Conservation (phyloP, 2,329 filamentous ascomycete species). For the Tolypocladium amazonense region DNA sequence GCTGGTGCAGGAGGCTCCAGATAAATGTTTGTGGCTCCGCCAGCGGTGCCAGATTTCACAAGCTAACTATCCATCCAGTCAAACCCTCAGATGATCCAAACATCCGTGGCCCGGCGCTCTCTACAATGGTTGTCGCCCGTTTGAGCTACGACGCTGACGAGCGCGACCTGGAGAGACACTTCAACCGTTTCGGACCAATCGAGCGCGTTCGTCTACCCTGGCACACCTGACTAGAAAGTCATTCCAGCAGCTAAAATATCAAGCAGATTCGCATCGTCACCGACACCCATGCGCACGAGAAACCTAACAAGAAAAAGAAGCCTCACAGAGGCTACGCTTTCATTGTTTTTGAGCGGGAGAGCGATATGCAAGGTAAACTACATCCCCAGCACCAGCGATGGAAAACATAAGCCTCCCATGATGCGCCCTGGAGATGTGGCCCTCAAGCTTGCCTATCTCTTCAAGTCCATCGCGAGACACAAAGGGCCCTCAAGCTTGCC, state of each 20-base stretch:
- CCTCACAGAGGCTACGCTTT: constrained; percentile 88
- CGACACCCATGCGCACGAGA: constrained; percentile 59
- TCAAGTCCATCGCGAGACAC: constrained; percentile 34
- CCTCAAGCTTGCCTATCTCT: constrained; percentile 31
- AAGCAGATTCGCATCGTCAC: constrained; percentile 75
- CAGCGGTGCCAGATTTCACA: not conserved
- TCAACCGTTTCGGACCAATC: constrained; percentile 86
- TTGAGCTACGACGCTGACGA: constrained; percentile 84
- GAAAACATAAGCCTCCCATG: constrained; percentile 5
- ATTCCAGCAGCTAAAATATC: constrained; percentile 1
- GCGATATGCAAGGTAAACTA: constrained; percentile 94
- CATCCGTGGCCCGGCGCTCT: constrained; percentile 86
- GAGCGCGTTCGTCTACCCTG: constrained; percentile 56
- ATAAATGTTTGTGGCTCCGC: constrained; percentile 40
- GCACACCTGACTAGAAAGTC: not conserved
- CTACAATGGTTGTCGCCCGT: constrained; percentile 84
- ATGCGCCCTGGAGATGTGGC: constrained; percentile 24
- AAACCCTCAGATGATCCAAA: constrained; percentile 79
- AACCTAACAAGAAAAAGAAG: constrained; percentile 69
- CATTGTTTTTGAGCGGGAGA: constrained; percentile 91
- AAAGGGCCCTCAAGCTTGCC: constrained; percentile 47
- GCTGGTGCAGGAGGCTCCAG: constrained; percentile 51
- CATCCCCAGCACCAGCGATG: constrained; percentile 19
- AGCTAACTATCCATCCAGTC: constrained; percentile 35
- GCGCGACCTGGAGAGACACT: constrained; percentile 85